Base-by-base conservation (phyloP, 179 eudicot species). In the Spergularia azorica region DNA sequence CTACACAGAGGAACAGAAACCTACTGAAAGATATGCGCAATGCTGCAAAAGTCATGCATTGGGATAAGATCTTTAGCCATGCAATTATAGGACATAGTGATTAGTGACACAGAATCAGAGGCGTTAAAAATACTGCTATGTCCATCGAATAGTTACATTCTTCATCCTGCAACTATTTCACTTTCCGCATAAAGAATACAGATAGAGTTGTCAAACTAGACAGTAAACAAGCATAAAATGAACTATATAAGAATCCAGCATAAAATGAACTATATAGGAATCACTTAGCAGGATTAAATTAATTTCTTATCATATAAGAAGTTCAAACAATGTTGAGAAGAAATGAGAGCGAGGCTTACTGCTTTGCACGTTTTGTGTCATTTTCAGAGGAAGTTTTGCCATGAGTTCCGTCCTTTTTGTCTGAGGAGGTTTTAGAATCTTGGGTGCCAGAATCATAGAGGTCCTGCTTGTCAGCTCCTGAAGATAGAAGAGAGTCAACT, bases 291-390 rank as follows among this genome's bases (percentile, higher is more conserved):
- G 58, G 16, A 54, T 11, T 1, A 10, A 54, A 7, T 6, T 12
- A 54, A 10, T 54, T 10, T 70, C 32, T 56, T 56, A 21, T 71
- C n/a, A 55, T 26, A 32, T 16, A 1, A 56, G 13, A 71, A 46
- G 56, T 60, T 43, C 46, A 43, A 50, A 48, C 17, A 77, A 17
- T 26, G 6, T 50, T 16, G 39, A 70, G 54, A 50, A 71, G 52
- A 11, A 52, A 60, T 51, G 64, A 73, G 51, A 57, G 17, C 1
- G 70, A 70, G 63, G 79, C 98, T 80, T 90, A 96, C 99, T 96
- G 99, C 82, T 96, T 96, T 55, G 98, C 96, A 75, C 96, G 97
- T 68, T 92, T 95, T 67, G 96, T 87, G 76, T 96, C 98, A 55
- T 86, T 89, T 64, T 96, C 98, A 38, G 91, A 84, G 67, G 89